phyloP scores from a whole-genome alignment of 2,329 filamentous ascomycete species.

The Dactylellina drechsleri region DNA sequence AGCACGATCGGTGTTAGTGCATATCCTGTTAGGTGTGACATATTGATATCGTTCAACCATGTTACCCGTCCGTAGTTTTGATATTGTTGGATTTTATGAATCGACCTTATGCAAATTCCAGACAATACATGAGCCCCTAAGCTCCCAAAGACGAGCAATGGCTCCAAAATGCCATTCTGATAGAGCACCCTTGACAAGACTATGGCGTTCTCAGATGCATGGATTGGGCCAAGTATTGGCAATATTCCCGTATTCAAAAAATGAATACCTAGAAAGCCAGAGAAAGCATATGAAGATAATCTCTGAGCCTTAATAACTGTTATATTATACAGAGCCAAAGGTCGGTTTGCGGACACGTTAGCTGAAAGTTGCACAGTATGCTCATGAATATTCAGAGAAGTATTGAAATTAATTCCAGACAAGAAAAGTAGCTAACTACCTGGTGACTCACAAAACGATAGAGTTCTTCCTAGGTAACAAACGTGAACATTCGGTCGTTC shows the following conservation, averaged over 20 bases:
- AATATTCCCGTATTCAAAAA: conserved; percentile 83
- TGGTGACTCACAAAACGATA: not conserved
- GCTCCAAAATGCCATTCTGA: conserved; percentile 80
- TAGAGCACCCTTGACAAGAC: conserved; percentile 92
- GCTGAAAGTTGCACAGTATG: no score
- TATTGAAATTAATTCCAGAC: not conserved
- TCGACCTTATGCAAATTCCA: conserved; percentile 78
- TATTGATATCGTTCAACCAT: conserved; percentile 70
- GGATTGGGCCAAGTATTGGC: conserved; percentile 78
- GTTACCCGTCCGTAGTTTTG: conserved; percentile 75
- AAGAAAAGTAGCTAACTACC: not conserved
- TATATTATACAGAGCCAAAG: not conserved
- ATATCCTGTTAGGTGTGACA: conserved; percentile 76
- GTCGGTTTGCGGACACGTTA: not conserved
- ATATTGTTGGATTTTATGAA: conserved; percentile 77
- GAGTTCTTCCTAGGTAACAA: no score
- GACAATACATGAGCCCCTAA: conserved; percentile 79
- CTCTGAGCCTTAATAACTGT: conserved; percentile 80
- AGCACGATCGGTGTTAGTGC: conserved; percentile 72
- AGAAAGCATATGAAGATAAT: conserved; percentile 88
- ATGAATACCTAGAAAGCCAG: conserved; percentile 79
- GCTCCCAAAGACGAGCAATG: conserved; percentile 79
- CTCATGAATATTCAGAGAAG: no score
- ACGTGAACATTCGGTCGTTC: no score
- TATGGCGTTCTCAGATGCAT: conserved; percentile 82